phyloP scores from a whole-genome alignment of 305 asterid genomes.

The Ajuga reptans region DNA sequence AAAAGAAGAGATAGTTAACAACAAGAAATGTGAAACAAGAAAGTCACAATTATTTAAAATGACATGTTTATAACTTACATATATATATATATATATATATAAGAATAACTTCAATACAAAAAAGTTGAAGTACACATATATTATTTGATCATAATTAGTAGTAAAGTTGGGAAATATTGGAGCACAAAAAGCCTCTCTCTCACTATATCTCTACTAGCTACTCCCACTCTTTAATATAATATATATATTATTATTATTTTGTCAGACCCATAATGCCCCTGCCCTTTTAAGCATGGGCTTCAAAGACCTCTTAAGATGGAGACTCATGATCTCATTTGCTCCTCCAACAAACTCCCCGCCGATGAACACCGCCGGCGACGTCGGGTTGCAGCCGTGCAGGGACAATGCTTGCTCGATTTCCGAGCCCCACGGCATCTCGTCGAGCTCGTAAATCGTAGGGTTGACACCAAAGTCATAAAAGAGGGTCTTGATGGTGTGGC shows the following conservation, averaged over 20 bases:
- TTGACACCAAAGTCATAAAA: constrained; percentile 52
- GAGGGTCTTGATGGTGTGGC: constrained; percentile 51
- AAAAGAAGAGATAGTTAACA: too few species aligned
- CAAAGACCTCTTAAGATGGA: constrained; percentile 52
- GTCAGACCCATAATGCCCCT: constrained; percentile 63
- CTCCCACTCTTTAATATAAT: constrained; percentile 6
- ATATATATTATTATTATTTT: background rate
- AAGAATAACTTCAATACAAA: constrained; percentile 27
- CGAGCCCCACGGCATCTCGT: constrained; percentile 44
- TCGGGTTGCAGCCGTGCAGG: constrained; percentile 41
- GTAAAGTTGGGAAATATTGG: constrained; percentile 20
- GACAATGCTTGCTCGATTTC: constrained; percentile 61
- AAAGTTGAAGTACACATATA: constrained; percentile 22
- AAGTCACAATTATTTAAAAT: constrained; percentile 14
- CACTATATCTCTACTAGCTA: constrained; percentile 15
- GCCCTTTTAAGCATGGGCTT: constrained; percentile 61
- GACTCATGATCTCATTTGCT: constrained; percentile 57
- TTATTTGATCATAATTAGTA: background rate
- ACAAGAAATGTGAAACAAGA: background rate
- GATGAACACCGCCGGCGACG: constrained; percentile 61
- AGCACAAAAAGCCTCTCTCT: constrained; percentile 20
- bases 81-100: background rate
- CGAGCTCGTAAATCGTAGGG: constrained; percentile 51
- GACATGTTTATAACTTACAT: background rate
- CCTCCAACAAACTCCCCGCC: constrained; percentile 68